Evolutionary conservation across 1,284 basidiomycete genomes (phyloP), one percentile per base, ranked within the genome.

Genomic region (Marasmius sp.): DNA sequence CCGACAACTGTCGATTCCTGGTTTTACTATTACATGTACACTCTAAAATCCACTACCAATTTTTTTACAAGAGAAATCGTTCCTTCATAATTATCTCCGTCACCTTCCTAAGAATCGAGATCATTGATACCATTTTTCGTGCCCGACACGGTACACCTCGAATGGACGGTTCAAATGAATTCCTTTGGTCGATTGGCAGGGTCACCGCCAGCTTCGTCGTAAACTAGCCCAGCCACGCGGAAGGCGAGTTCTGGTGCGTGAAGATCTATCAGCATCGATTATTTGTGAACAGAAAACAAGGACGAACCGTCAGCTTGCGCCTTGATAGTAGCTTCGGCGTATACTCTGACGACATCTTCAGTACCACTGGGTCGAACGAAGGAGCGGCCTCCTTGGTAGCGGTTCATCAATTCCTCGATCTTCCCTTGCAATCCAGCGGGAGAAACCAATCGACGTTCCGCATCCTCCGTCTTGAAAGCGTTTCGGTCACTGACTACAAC

Each of bases 351-450:
- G 50, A 97, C 97, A 72, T 99, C 96, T 74, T 99, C 97, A 18
- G 97, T 99, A 11, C 97, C 97, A 75, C 95, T 97, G 0, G 97
- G 97, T 62, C 97, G 79, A 12, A 99, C 97, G 74, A 99, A 99
- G 33, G 92, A 87, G 53, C 97, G 85, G 0, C 96, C 97, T 38
- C 88, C 88, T 59, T 92, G 89, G 71, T 92, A 94, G 71, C 89
- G 89, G 59, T 81, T 80, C 34, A 95, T 91, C 36, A 95, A 81
- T 54, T 92, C 91, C 67, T 99, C 92, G 52, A 99, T 90, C 74
- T 87, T 89, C n/a, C 74, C 81, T 76, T 99, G 97, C 65, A 98
- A 74, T 3, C 92, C 93, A 7, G 77, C 76, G 0, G 97, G 97
- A 66, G 79, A 89, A 48, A 90, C 86, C 67, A 99, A 81, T 61